A percentile compares a stretch with the other conserved stretches of the same genome.
These are phyloP conservation scores for Mortierella sp. DNA, from an alignment of 371 early-diverging fungal genomes.

Conservation along the genomic window DNA sequence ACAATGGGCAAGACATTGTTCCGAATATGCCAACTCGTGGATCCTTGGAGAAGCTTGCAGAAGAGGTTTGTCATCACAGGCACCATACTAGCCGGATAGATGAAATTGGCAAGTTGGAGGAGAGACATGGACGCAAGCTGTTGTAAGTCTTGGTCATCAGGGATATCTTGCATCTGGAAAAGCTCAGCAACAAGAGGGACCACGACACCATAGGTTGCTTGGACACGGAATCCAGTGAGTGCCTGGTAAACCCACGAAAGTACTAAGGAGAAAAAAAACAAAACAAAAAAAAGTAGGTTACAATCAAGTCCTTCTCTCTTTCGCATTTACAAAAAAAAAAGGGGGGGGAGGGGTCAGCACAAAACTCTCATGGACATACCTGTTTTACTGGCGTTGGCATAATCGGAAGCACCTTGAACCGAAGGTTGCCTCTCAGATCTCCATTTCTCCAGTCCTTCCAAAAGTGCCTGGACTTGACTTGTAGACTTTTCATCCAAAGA, in stretches of 20 bases:
- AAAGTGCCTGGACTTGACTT: conserved; percentile 42
- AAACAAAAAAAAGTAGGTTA: conserved; percentile 1
- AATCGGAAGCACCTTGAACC: conserved; percentile 61
- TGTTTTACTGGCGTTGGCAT: conserved; percentile 78
- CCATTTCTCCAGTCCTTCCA: conserved; percentile 55
- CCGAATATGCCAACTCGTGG: conserved; percentile 80
- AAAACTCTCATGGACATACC: too few species aligned
- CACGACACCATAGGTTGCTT: conserved; percentile 62
- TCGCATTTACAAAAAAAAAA: too few species aligned
- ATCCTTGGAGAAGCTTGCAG: conserved; percentile 60
- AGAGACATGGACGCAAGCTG: conserved; percentile 64
- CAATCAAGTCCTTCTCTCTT: neutral
- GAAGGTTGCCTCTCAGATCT: conserved; percentile 54
- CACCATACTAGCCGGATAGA: conserved; percentile 67
- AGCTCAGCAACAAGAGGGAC: conserved; percentile 67
- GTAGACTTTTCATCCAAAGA: conserved; percentile 43
- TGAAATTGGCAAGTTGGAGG: conserved; percentile 60
- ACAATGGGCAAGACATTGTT: conserved; percentile 77
- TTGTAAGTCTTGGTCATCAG: conserved; percentile 82
- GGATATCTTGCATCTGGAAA: conserved; percentile 78
- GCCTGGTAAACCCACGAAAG: conserved; percentile 74
- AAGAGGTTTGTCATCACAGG: conserved; percentile 65
- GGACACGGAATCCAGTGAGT: conserved; percentile 60
- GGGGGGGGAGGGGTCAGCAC: neutral
- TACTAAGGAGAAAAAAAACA: conserved; percentile 53